A percentile compares a stretch with the other conserved stretches of the same genome.
phyloP scores from a whole-genome alignment of 2,329 filamentous ascomycete species.

The Colletotrichum aenigma region DNA sequence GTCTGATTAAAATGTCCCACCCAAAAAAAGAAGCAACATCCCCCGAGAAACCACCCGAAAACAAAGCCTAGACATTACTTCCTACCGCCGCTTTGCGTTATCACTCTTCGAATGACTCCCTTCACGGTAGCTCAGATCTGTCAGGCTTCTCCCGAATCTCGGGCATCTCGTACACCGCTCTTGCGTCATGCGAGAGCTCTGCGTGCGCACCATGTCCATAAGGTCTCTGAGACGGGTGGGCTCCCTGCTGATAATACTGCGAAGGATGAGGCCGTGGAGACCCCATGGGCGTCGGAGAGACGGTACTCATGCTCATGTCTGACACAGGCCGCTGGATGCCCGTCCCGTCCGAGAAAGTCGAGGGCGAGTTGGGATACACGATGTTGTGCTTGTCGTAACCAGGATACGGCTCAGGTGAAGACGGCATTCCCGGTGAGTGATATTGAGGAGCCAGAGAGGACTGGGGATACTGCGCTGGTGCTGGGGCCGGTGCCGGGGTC shows the following conservation, averaged over 20 bases:
- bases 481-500: not conserved
- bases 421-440: not conserved
- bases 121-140: not conserved
- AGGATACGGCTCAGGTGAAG: not conserved
- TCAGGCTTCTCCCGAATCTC: not conserved
- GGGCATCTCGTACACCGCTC: constrained; percentile 3
- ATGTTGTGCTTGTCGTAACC: not conserved
- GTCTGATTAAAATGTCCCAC: not conserved
- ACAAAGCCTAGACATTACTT: not conserved
- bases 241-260: not conserved
- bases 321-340: not conserved
- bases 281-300: not conserved
- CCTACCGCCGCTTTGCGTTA: fast-evolving
- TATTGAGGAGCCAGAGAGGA: not conserved
- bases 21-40: no score
- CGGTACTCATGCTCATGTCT: not conserved
- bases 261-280: not conserved
- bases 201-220: not conserved
- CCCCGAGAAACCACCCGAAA: no score
- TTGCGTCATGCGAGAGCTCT: not conserved
- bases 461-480: not conserved
- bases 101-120: not conserved
- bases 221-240: fast-evolving
- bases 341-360: not conserved
- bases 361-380: not conserved